A percentile compares a stretch with the other conserved stretches of the same genome.
Conservation (phyloP, 768 basidiomycete genomes). For the Lepiota venenata region DNA sequence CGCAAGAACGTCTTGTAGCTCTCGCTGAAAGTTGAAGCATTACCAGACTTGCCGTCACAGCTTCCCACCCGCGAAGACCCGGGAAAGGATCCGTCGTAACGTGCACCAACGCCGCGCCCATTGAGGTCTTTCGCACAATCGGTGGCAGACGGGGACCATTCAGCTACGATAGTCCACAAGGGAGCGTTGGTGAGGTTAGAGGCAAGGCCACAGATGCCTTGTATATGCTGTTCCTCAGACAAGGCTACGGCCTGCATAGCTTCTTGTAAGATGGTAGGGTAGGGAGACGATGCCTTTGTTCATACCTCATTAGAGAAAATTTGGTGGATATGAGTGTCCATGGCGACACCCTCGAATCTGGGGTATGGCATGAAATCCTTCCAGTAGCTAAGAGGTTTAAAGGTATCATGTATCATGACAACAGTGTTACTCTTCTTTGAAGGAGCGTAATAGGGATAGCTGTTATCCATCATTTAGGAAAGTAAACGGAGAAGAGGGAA, state of each 20-base stretch:
- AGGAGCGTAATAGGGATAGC: conserved; percentile 28
- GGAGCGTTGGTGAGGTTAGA: conserved; percentile 45
- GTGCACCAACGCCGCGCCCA: conserved; percentile 66
- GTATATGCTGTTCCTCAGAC: conserved; percentile 51
- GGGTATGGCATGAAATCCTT: conserved; percentile 51
- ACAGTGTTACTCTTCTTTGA: conserved; percentile 54
- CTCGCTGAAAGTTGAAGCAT: conserved; percentile 64
- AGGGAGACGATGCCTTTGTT: background rate
- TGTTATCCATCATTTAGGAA: conserved; percentile 12
- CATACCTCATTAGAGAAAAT: conserved; percentile 59
- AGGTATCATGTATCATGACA: conserved; percentile 71
- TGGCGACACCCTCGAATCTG: conserved; percentile 56
- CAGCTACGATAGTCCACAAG: conserved; percentile 82
- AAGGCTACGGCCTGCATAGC: conserved; percentile 36
- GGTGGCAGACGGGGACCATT: conserved; percentile 75
- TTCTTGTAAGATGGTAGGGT: background rate
- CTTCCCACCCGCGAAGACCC: conserved; percentile 55
- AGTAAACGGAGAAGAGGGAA: background rate
- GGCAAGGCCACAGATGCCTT: conserved; percentile 46
- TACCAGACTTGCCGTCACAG: conserved; percentile 69
- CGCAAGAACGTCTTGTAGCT: conserved; percentile 79
- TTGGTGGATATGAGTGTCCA: conserved; percentile 81
- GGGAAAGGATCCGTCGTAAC: conserved; percentile 60
- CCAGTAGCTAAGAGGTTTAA: conserved; percentile 71
- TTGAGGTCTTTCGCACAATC: conserved; percentile 85